phyloP scores from a whole-genome alignment of 106 monocot genomes.

The Dioscorea zingiberensis region DNA sequence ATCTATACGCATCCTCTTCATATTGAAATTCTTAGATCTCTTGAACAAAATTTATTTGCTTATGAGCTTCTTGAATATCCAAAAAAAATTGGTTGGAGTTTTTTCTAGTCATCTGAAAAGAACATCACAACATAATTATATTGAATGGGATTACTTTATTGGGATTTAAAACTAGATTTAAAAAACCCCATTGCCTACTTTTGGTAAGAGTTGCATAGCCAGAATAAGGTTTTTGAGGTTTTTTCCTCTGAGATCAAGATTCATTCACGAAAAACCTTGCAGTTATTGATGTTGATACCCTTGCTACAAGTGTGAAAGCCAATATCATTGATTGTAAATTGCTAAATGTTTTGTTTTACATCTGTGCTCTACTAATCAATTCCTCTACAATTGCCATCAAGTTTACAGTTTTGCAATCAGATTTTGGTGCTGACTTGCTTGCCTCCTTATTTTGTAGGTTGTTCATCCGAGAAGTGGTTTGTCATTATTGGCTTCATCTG shows the following conservation, averaged over 20 bases:
- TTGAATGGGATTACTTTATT: not conserved
- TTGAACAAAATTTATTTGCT: no score
- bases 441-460: slow-evolving; percentile 17
- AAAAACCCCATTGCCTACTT: not conserved
- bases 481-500: slow-evolving; percentile 17
- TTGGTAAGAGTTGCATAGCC: not conserved
- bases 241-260: not conserved
- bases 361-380: no score
- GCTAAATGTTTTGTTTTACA: no score
- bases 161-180: not conserved
- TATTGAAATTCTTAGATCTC: not conserved
- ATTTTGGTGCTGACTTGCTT: not conserved
- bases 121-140: not conserved
- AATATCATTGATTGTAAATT: not conserved
- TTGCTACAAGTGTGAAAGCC: no score
- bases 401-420: not conserved
- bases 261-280: not conserved
- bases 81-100: not conserved
- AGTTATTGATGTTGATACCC: no score
- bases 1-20: no score
- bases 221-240: not conserved
- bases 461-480: slow-evolving; percentile 10
- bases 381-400: no score
- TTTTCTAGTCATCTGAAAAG: not conserved
- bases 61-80: no score